Evolutionary conservation across 345 rosid genomes (phyloP).

Genomic region (Gossypium herbaceum): DNA sequence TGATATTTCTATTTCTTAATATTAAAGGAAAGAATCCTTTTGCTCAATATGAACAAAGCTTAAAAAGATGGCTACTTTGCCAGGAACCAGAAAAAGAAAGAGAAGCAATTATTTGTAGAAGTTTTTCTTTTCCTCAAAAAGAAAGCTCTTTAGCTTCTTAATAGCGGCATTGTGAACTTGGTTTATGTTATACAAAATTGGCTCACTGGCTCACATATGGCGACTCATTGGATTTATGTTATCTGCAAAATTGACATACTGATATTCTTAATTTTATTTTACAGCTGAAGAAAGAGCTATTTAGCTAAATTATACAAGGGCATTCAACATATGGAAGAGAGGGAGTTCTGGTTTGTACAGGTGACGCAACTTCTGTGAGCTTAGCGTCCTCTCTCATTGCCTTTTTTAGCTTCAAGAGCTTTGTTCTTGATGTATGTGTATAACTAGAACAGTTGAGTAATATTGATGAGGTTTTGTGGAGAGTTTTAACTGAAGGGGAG

Average conservation of each 20-base stretch:
- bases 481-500: constrained; percentile 22
- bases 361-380: constrained; percentile 48
- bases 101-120: neutral
- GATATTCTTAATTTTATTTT: constrained; percentile 13
- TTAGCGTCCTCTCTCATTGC: constrained; percentile 46
- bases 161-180: constrained; percentile 8
- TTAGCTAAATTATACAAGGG: constrained; percentile 12
- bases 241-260: constrained; percentile 5
- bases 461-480: constrained; percentile 17
- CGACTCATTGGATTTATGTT: neutral
- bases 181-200: constrained; percentile 3
- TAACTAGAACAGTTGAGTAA: constrained; percentile 6
- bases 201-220: neutral
- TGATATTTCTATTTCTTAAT: neutral
- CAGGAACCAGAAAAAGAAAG: neutral
- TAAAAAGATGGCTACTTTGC: constrained; percentile 15
- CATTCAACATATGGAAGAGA: constrained; percentile 23
- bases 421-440: constrained; percentile 19
- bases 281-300: constrained; percentile 33
- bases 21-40: constrained; percentile 16
- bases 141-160: neutral
- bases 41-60: constrained; percentile 11
- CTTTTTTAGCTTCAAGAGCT: constrained; percentile 12
- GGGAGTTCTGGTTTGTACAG: constrained; percentile 59
- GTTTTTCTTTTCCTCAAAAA: neutral